Conservation (phyloP, 805 yeast genomes). For the Candida arabinofermentans region DNA sequence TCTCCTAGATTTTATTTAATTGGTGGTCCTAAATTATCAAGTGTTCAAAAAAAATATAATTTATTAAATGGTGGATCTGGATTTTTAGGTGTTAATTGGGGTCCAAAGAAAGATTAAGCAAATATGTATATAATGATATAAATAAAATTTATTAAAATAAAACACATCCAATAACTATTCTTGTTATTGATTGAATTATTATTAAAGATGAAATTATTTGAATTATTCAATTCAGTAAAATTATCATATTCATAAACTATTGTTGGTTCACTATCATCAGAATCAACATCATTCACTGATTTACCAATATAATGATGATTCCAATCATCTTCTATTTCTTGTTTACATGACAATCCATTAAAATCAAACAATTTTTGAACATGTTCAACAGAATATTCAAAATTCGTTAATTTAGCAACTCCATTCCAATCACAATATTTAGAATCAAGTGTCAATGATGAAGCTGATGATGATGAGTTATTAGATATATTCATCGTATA, state of each 20-base stretch:
- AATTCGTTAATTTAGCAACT: conserved; percentile 12
- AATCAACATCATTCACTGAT: conserved; percentile 7
- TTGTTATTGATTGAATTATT: too few species aligned
- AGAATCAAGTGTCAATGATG: too few species aligned
- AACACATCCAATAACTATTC: too few species aligned
- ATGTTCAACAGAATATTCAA: conserved; percentile 11
- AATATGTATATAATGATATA: background rate
- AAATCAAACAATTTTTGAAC: conserved; percentile 15
- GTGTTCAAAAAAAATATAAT: conserved; percentile 42
- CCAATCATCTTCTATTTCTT: conserved; percentile 26
- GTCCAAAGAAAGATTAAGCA: conserved; percentile 55
- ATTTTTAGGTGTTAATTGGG: conserved; percentile 84
- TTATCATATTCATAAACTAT: too few species aligned
- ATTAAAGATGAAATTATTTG: too few species aligned
- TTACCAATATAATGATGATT: conserved; percentile 19
- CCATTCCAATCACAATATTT: conserved; percentile 19
- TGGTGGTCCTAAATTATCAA: conserved; percentile 47
- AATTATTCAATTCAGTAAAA: too few species aligned
- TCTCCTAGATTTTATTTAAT: conserved; percentile 64
- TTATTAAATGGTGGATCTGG: conserved; percentile 43
- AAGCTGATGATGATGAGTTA: too few species aligned
- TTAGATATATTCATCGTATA: conserved; percentile 26
- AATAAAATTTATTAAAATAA: too few species aligned
- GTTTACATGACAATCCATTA: conserved; percentile 22
- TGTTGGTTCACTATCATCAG: too few species aligned